Evolutionary conservation across 2,329 filamentous ascomycete genomes (phyloP).

Genomic region (Arthroderma sp.): DNA sequence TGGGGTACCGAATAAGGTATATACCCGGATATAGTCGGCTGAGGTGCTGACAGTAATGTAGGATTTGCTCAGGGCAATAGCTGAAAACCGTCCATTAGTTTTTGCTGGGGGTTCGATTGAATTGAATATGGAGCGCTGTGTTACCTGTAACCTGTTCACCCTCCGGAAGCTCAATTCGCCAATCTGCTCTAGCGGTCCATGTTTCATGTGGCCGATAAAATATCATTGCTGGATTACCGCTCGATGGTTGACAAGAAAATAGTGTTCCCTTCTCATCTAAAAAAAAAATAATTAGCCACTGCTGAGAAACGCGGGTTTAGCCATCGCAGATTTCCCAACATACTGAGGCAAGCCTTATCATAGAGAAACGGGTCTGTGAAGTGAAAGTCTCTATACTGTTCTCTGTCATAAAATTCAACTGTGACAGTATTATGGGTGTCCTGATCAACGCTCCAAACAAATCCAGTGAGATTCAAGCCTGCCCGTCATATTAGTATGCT

Average conservation of each 20-base stretch:
- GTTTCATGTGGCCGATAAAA: constrained; percentile 96
- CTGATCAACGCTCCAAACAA: constrained; percentile 94
- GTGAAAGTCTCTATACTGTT: constrained; percentile 85
- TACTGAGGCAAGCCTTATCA: constrained; percentile 80
- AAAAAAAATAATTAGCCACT: background rate
- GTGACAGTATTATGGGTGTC: constrained; percentile 88
- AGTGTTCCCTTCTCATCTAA: constrained; percentile 63
- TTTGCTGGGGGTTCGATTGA: background rate
- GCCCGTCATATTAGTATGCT: constrained; percentile 15
- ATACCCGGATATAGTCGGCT: constrained; percentile 78
- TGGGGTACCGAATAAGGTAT: constrained; percentile 82
- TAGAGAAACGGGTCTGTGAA: constrained; percentile 94
- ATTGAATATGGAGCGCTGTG: constrained; percentile 1
- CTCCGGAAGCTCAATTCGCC: constrained; percentile 72
- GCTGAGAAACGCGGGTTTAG: background rate
- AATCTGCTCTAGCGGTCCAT: constrained; percentile 83
- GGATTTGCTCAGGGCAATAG: constrained; percentile 80
- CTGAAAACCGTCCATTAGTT: constrained; percentile 20
- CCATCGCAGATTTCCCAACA: constrained; percentile 19
- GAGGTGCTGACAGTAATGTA: constrained; percentile 84
- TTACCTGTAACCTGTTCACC: constrained; percentile 63
- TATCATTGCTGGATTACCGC: constrained; percentile 60
- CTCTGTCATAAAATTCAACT: constrained; percentile 93
- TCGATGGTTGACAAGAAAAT: constrained; percentile 64
- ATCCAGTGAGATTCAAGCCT: constrained; percentile 74